Conservation (phyloP, 2,329 filamentous ascomycete species). For the Cytospora piceae region DNA sequence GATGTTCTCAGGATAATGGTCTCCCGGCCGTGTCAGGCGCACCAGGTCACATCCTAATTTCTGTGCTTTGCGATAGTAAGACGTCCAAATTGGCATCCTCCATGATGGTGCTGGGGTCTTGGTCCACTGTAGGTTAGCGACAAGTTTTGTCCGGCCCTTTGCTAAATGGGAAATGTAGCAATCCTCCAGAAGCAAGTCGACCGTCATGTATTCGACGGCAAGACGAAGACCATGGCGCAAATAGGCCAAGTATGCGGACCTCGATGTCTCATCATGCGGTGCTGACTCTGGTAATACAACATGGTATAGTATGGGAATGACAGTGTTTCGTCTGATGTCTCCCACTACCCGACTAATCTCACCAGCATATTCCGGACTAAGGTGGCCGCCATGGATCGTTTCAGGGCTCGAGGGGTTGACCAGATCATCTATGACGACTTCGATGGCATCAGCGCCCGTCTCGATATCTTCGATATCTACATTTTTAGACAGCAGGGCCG, state of each 20-base stretch:
- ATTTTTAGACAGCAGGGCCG: slow-evolving; percentile 55
- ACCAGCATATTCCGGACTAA: slow-evolving; percentile 44
- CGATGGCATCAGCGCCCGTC: slow-evolving; percentile 69
- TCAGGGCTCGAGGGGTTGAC: slow-evolving; percentile 31
- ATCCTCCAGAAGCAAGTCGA: slow-evolving; percentile 63
- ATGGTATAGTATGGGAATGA: slow-evolving; percentile 62
- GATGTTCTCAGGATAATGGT: slow-evolving; percentile 64
- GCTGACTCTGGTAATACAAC: slow-evolving; percentile 44
- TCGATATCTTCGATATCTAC: slow-evolving; percentile 68
- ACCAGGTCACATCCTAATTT: slow-evolving; percentile 64
- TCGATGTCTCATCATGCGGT: slow-evolving; percentile 34
- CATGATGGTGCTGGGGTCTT: slow-evolving; percentile 53
- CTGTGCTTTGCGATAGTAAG: slow-evolving; percentile 62
- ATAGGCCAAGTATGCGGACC: slow-evolving; percentile 55
- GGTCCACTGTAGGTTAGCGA: slow-evolving; percentile 57
- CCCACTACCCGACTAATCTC: slow-evolving; percentile 63
- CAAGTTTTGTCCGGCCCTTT: slow-evolving; percentile 62
- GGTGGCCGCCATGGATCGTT: slow-evolving; percentile 31
- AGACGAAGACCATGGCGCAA: slow-evolving; percentile 64
- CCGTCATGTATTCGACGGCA: slow-evolving; percentile 64
- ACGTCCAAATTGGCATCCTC: slow-evolving; percentile 58
- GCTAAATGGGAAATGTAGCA: slow-evolving; percentile 49
- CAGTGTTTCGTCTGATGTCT: slow-evolving; percentile 64
- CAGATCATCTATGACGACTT: slow-evolving; percentile 57
- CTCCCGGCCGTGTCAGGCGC: slow-evolving; percentile 61